Base-by-base conservation (phyloP, 768 basidiomycete genomes). In the Cystobasidium tubakii region DNA sequence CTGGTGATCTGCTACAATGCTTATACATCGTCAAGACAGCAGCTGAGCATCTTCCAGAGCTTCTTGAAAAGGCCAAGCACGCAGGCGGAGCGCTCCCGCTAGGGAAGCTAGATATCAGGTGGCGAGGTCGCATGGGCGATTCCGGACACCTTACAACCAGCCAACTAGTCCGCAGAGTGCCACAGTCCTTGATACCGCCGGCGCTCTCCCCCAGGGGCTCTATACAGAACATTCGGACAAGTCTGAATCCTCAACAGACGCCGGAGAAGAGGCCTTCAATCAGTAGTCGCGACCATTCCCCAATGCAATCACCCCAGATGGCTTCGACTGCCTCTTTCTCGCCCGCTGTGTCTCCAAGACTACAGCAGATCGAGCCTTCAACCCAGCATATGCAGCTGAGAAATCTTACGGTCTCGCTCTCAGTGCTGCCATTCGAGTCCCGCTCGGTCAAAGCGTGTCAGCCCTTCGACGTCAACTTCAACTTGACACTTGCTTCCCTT, bases 141-240 rank as follows among this genome's bases (percentile, higher is more conserved):
- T 27, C 54, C 4, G 69, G 69, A 62, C 69, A 71, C 25, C 39
- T 71, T 6, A 25, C 69, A n/a, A 71, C 69, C 10, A 71, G 69
- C 34, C 69, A 60, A 34, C 55, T 71, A 12, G 54, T 55, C 36
- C 50, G 69, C 7, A 23, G 54, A 53, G 9, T 71, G n/a, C 69
- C 69, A 6, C 33, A 9, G 10, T 25, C 9, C 17, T 4, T 29
- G 7, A 1, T 65, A 29, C 69, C 50, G 15, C 69, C 23, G 6
- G 66, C 39, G 9, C 23, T 23, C 12, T 46, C 39, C n/a, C n/a
- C 25, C 2, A 33, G 46, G 6, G 43, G 15, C 13, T 50, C 66
- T 7, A 17, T 62, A 13, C 57, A 10, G 7, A 10, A 33, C 54
- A 46, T n/a, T 7, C 10, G n/a, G 19, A 23, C 53, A 71, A n/a